phyloP scores from a whole-genome alignment of 2,329 filamentous ascomycete genomes.

The Dactylellina leptospora region DNA sequence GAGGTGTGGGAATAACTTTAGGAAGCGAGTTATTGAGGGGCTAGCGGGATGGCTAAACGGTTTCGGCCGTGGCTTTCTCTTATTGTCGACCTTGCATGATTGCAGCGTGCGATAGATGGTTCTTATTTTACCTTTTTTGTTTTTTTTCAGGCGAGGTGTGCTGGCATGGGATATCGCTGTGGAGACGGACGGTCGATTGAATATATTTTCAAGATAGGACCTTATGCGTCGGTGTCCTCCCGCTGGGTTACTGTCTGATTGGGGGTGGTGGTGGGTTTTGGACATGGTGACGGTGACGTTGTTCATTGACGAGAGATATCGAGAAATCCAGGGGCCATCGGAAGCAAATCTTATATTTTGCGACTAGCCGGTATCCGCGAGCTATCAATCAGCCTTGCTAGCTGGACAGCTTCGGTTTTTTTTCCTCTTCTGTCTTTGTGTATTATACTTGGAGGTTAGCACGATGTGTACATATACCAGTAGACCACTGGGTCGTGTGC shows the following conservation, averaged over 20 bases:
- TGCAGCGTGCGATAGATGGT: conserved; percentile 29
- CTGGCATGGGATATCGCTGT: conserved; percentile 30
- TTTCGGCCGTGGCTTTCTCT: conserved; percentile 33
- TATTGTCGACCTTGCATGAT: conserved; percentile 20
- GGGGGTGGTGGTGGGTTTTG: neutral
- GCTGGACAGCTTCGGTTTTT: neutral
- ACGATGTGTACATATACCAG: conserved; percentile 9
- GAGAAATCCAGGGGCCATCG: conserved; percentile 4
- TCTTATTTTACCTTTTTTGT: too few relatives aligned
- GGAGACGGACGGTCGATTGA: conserved; percentile 10
- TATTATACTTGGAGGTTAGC: conserved; percentile 2
- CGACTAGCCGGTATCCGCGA: neutral
- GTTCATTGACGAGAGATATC: neutral
- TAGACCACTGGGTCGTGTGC: conserved; percentile 16
- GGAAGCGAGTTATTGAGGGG: conserved; percentile 46
- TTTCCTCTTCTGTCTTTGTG: neutral
- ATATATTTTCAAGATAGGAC: conserved; percentile 15
- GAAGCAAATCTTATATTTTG: conserved; percentile 10
- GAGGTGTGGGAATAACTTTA: conserved; percentile 9
- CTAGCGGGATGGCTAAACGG: conserved; percentile 47
- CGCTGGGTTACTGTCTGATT: conserved; percentile 2
- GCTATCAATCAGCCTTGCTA: too few relatives aligned
- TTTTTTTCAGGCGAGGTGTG: conserved; percentile 42
- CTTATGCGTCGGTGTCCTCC: conserved; percentile 37
- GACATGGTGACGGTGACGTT: neutral